A percentile compares a stretch with the other conserved stretches of the same genome.
Evolutionary conservation across 1,139 yeast species (phyloP).

Genomic region (Geotrichum carabidarum): DNA sequence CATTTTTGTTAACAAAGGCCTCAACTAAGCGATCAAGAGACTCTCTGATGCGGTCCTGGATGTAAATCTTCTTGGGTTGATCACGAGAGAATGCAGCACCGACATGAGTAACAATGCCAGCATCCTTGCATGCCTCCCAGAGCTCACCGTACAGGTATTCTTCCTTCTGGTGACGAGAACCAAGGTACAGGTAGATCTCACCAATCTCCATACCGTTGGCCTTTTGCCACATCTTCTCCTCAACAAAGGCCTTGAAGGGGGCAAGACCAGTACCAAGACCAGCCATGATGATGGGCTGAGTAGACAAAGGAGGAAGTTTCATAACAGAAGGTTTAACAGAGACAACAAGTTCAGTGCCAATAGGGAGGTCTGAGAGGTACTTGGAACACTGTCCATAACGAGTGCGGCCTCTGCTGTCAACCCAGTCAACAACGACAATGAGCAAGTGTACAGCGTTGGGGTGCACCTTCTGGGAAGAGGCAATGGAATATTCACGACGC

Average conservation of each 20-base stretch:
- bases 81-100: slow-evolving; percentile 99
- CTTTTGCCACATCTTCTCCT: slow-evolving; percentile 91
- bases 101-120: slow-evolving; percentile 86
- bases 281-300: slow-evolving; percentile 92
- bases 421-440: slow-evolving; percentile 96
- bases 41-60: slow-evolving; percentile 88
- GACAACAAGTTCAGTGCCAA: slow-evolving; percentile 86
- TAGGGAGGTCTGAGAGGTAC: slow-evolving; percentile 68
- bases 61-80: slow-evolving; percentile 89
- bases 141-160: slow-evolving; percentile 94
- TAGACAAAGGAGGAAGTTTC: slow-evolving; percentile 85
- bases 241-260: slow-evolving; percentile 95
- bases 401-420: slow-evolving; percentile 76
- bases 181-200: slow-evolving; percentile 79
- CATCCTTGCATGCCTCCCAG: slow-evolving; percentile 94
- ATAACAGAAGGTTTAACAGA: slow-evolving; percentile 95
- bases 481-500: slow-evolving; percentile 98
- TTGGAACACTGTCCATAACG: slow-evolving; percentile 95
- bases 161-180: slow-evolving; percentile 93
- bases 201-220: slow-evolving; percentile 88
- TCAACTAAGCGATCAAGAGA: slow-evolving; percentile 66
- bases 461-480: slow-evolving; percentile 90
- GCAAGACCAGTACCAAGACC: slow-evolving; percentile 98
- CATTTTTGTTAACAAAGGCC: slow-evolving; percentile 72
- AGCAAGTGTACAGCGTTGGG: slow-evolving; percentile 86